Evolutionary conservation across 2,329 filamentous ascomycete genomes (phyloP), one percentile per base, ranked within the genome.

Genomic region (Microcera coccophila): DNA sequence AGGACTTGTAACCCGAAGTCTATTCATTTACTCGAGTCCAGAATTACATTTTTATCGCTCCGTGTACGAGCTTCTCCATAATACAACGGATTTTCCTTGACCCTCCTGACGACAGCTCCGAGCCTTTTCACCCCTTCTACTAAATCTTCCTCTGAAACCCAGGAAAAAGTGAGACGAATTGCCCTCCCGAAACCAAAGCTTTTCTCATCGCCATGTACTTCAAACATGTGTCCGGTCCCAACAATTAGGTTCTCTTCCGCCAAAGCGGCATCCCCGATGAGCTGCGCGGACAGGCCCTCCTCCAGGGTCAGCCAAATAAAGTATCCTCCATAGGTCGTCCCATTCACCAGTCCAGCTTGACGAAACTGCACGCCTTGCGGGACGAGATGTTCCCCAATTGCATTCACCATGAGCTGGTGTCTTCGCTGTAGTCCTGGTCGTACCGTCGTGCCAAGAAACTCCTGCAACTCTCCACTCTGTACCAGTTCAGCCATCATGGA

Each of bases 251-350:
- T 79, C 62, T 86, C 83, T 41, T 84, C 77, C 17, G 71, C 65
- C 57, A 75, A 68, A 14, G 83, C 83, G 29, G 71, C 69, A 53
- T 73, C 66, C 5, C 78, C 78, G 22, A 89, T 69, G 7, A 74
- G 71, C 22, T 66, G 80, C 8, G 73, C 70, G 41, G 84, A 66
- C 3, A 69, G 34, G 42, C 49, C 62, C 2, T 62, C 49, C 0
- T 83, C 82, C 4, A 95, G 63, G 2, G 72, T 74, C 19, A 94
- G 64, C 89, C 89, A 95, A 36, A 95, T 70, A 62, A 95, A 95
- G 62, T 91, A 95, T 0, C 90, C 90, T 0, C 90, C 90, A 21
- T 83, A 84, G 3, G 83, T 63, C 3, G 69, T 61, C 24, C 69
- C 64, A 42, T 68, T 62, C 2, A 62, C 55, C 42, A 75, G 65